Base-by-base conservation (phyloP, 352 stramenopile species). In the Lagenidium sp. region DNA sequence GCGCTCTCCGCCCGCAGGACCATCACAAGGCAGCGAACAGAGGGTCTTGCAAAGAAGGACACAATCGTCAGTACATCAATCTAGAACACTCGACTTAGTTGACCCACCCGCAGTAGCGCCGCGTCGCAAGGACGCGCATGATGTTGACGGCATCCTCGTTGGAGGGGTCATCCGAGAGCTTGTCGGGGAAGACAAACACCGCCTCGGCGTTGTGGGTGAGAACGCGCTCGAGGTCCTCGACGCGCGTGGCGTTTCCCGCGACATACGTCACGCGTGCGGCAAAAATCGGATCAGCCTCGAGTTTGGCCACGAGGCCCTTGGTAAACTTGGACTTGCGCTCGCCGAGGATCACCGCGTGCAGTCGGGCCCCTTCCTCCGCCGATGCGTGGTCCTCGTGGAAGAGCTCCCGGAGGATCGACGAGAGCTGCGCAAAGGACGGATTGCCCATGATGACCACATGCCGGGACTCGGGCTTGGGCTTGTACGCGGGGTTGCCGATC, bases 361-460 rank as follows among this genome's bases (percentile, higher is more conserved):
- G 56, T 22, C 64, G 55, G 11, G 48, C 47, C 10, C 6, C 51
- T 8, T 84, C 65, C 5, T 66, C 55, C 36, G 77, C 58, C 3
- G 44, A 41, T 6, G 67, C 30, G 45, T 95, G 84, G 50, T 95
- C 84, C 41, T 80, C 74, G 36, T 95, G 84, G 20, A 95, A 92
- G n/a, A 95, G 65, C 46, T 95, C 84, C 19, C 75, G 65, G 13
- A 95, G 47, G 46, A 88, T 93, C 1, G 80, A 69, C 4, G 67
- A 88, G 41, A 88, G 71, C 53, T 93, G 80, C 2, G 75, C 62
- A 41, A 87, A 93, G 20, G 80, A 84, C 11, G 80, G 80, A 41
- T 95, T 93, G 22, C 84, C 82, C 32, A 83, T 82, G 38, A 95
- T 62, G 1, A 95, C 53, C 10, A 95, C 73, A 47, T 90, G 75